Evolutionary conservation across 768 basidiomycete species (phyloP).

Genomic region (Suillus variegatus): DNA sequence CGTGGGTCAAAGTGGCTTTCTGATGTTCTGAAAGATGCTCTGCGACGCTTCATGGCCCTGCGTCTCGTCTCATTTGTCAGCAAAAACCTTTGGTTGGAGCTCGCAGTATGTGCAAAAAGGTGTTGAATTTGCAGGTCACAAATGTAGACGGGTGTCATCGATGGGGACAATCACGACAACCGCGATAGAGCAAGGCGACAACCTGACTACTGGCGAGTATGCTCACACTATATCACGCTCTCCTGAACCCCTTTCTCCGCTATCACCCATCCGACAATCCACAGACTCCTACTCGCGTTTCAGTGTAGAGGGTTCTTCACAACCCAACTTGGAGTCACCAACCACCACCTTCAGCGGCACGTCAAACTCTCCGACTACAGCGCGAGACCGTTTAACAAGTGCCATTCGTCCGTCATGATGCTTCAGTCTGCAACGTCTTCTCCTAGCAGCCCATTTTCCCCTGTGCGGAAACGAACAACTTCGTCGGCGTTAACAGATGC

Average conservation of each 20-base stretch:
- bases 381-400: conserved; percentile 30
- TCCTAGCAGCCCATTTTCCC: conserved; percentile 13
- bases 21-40: conserved; percentile 54
- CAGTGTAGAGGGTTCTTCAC: background rate
- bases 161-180: conserved; percentile 5
- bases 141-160: conserved; percentile 5
- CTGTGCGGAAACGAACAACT: conserved; percentile 38
- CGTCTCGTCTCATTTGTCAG: conserved; percentile 26
- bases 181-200: conserved; percentile 10
- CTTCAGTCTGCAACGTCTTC: conserved; percentile 25
- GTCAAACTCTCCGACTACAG: conserved; percentile 2
- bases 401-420: conserved; percentile 43
- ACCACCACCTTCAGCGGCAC: background rate
- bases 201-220: background rate
- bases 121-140: conserved; percentile 8
- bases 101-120: conserved; percentile 5
- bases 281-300: conserved; percentile 1
- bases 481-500: conserved; percentile 27
- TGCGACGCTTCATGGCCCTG: conserved; percentile 35
- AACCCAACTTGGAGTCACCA: background rate
- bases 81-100: conserved; percentile 2
- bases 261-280: conserved; percentile 10
- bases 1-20: conserved; percentile 70
- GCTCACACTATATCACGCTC: conserved; percentile 1
- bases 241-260: conserved; percentile 7